Percentiles rank a stretch among this genome's conserved stretches.
Conservation (phyloP, 768 basidiomycete species). For the Coprinopsis strossmayeri region DNA sequence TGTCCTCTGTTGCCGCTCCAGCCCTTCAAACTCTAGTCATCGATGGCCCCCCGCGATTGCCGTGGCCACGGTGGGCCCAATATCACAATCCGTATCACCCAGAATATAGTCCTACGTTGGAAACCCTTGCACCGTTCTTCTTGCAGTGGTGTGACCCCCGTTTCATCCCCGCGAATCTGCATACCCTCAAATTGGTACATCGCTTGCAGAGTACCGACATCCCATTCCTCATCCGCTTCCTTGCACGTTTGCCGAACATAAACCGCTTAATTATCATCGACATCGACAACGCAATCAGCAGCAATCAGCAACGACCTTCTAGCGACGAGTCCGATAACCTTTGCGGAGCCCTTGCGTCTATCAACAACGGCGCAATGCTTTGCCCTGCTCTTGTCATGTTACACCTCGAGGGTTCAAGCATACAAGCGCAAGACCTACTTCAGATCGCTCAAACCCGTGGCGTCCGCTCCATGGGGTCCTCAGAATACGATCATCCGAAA, state of each 20-base stretch:
- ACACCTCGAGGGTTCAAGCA: neutral
- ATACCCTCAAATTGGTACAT: constrained; percentile 21
- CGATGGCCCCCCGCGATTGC: neutral
- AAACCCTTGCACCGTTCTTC: constrained; percentile 16
- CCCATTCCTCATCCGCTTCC: constrained; percentile 23
- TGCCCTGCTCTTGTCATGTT: constrained; percentile 2
- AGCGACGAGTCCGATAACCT: neutral
- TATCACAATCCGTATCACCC: too few species aligned
- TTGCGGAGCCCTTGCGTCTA: neutral
- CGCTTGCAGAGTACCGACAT: constrained; percentile 18
- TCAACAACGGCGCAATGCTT: neutral
- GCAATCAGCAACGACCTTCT: too few species aligned
- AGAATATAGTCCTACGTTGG: too few species aligned
- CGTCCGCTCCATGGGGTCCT: neutral
- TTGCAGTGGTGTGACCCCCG: constrained; percentile 21
- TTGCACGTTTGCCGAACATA: constrained; percentile 22
- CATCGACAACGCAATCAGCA: constrained; percentile 14
- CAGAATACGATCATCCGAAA: neutral
- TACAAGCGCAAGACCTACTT: neutral
- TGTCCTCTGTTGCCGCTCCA: constrained; percentile 17
- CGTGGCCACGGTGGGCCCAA: neutral
- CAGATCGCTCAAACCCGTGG: neutral
- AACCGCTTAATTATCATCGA: constrained; percentile 19
- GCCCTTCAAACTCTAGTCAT: constrained; percentile 20
- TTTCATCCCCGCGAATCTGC: constrained; percentile 18